Conservation (phyloP, 2,329 filamentous ascomycete species). For the Apiospora koreana region DNA sequence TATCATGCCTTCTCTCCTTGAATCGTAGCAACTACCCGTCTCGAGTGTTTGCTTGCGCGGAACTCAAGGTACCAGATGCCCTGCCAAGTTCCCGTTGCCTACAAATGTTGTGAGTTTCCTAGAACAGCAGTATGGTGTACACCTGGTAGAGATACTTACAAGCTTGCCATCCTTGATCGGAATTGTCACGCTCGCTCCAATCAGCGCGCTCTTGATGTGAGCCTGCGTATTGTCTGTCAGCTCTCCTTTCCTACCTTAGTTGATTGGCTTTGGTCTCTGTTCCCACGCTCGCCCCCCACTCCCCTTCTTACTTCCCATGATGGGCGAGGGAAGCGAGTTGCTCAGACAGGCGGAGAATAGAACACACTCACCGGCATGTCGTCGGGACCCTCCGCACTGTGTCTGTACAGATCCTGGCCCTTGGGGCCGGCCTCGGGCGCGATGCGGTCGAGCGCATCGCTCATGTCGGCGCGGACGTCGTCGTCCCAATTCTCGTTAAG, state of each 20-base stretch:
- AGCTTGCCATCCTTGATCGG: conserved; percentile 86
- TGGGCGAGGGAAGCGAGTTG: not conserved
- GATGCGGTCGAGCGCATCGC: conserved; percentile 86
- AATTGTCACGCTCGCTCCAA: conserved; percentile 87
- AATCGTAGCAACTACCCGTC: conserved; percentile 88
- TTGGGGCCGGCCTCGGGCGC: conserved; percentile 75
- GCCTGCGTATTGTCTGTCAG: conserved; percentile 50
- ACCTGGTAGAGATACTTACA: conserved; percentile 40
- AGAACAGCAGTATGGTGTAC: conserved; percentile 1
- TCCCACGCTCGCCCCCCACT: not conserved
- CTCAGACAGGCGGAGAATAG: not conserved
- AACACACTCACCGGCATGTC: conserved; percentile 78
- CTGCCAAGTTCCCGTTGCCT: conserved; percentile 74
- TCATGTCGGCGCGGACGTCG: conserved; percentile 92
- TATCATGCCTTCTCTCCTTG: conserved; percentile 73
- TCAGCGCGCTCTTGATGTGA: conserved; percentile 87
- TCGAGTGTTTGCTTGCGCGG: conserved; percentile 70
- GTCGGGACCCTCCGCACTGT: conserved; percentile 84
- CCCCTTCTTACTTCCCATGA: not conserved
- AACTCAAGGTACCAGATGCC: conserved; percentile 97
- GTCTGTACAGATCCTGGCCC: conserved; percentile 76
- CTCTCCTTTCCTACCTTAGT: not conserved
- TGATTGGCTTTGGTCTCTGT: not conserved
- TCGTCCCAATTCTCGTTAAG: conserved; percentile 90
- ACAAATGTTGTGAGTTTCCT: conserved; percentile 9